phyloP scores from a whole-genome alignment of 2,329 filamentous ascomycete species.

The Magnaporthales sp. region DNA sequence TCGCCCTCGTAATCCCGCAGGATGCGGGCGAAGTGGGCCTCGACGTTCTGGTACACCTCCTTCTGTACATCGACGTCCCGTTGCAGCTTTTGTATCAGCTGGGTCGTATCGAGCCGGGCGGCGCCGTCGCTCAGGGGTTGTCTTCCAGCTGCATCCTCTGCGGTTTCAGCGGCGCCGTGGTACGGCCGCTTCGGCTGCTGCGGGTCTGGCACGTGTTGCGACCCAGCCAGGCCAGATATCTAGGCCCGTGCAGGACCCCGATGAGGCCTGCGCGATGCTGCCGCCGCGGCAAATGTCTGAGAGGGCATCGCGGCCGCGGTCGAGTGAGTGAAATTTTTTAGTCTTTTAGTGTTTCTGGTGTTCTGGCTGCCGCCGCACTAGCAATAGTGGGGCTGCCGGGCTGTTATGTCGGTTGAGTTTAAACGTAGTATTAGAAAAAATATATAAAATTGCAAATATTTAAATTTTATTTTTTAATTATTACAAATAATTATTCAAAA shows the following conservation, averaged over 20 bases:
- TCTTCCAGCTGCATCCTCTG: not conserved
- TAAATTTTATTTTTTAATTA: too few species aligned
- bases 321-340: too few species aligned
- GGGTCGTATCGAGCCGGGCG: not conserved
- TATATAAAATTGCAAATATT: too few species aligned
- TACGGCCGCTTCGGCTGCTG: not conserved
- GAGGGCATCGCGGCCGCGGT: too few species aligned
- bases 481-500: too few species aligned
- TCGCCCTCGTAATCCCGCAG: not conserved
- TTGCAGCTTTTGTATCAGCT: not conserved
- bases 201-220: not conserved
- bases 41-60: not conserved
- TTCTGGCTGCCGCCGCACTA: too few species aligned
- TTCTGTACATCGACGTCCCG: not conserved
- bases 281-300: too few species aligned
- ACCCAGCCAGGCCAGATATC: not conserved
- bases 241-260: not conserved
- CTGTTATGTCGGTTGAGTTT: too few species aligned
- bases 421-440: too few species aligned
- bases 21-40: not conserved
- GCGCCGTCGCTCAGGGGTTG: not conserved
- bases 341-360: too few species aligned
- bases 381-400: too few species aligned
- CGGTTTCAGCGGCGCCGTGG: not conserved
- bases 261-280: not conserved